Conservation (phyloP, 2,329 filamentous ascomycete species). For the Ophiocordyceps australis region DNA sequence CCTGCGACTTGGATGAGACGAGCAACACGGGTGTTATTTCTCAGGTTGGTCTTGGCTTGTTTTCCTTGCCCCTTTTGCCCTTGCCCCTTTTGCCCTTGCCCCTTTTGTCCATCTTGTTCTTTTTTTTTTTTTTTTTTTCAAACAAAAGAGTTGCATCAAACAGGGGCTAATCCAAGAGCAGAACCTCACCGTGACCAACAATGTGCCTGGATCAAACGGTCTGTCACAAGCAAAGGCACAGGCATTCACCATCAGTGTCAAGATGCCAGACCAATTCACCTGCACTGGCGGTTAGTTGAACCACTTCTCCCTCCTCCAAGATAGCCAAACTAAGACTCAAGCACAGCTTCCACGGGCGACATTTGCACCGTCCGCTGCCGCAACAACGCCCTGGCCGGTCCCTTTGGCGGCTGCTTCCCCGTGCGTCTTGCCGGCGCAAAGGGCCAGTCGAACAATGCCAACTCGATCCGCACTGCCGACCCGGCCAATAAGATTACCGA, state of each 20-base stretch:
- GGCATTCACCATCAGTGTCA: constrained; percentile 36
- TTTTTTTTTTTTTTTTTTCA: no score
- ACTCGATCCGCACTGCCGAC: constrained; percentile 25
- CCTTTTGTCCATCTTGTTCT: background rate
- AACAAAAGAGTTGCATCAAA: background rate
- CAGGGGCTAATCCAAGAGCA: background rate
- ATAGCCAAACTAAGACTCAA: background rate
- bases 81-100: background rate
- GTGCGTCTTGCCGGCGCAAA: constrained; percentile 32
- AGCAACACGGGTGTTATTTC: constrained; percentile 16
- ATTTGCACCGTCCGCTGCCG: constrained; percentile 40
- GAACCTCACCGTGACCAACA: constrained; percentile 33
- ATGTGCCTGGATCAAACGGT: constrained; percentile 38
- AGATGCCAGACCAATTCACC: constrained; percentile 27
- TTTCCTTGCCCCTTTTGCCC: background rate
- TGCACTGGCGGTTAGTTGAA: constrained; percentile 33
- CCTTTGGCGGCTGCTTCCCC: constrained; percentile 39
- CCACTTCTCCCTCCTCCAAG: background rate
- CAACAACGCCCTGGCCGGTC: constrained; percentile 36
- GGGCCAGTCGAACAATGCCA: constrained; percentile 21
- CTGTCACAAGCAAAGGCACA: constrained; percentile 35
- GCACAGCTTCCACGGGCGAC: constrained; percentile 32
- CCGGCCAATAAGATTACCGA: constrained; percentile 22
- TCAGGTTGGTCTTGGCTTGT: constrained; percentile 1
- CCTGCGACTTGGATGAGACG: constrained; percentile 31